Percentiles rank a stretch among this genome's conserved stretches.
Conservation (phyloP, 1,139 yeast genomes). For the Hemisphaericaspora xylanilytica region DNA sequence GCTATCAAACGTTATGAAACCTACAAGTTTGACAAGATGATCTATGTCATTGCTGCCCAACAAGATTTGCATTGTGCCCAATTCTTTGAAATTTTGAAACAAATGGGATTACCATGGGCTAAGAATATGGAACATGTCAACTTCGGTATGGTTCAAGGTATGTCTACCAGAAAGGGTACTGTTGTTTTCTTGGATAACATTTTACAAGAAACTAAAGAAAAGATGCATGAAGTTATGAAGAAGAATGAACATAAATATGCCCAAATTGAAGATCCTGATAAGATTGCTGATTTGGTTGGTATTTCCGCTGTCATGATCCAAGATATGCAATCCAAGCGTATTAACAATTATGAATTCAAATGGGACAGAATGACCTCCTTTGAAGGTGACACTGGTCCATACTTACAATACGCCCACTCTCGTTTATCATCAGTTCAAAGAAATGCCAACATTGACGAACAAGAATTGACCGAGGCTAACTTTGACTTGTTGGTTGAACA, state of each 20-base stretch:
- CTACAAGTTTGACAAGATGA: conserved; percentile 91
- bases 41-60: conserved; percentile 92
- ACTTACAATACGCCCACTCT: conserved; percentile 97
- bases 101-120: conserved; percentile 92
- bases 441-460: conserved; percentile 58
- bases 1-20: conserved; percentile 86
- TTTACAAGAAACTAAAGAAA: conserved; percentile 88
- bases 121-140: conserved; percentile 74
- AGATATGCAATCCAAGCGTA: conserved; percentile 97
- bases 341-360: conserved; percentile 92
- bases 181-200: conserved; percentile 96
- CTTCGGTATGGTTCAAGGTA: conserved; percentile 98
- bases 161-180: conserved; percentile 98
- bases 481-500: conserved; percentile 72
- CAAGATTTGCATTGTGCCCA: conserved; percentile 95
- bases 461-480: conserved; percentile 58
- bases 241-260: conserved; percentile 88
- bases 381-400: conserved; percentile 99
- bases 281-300: conserved; percentile 93
- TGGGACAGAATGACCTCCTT: conserved; percentile 99
- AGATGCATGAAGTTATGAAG: conserved; percentile 97
- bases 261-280: conserved; percentile 92
- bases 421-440: conserved; percentile 95
- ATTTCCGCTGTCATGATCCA: conserved; percentile 98
- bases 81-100: conserved; percentile 90